Conservation (phyloP, 2,329 filamentous ascomycete genomes). For the Phaeosphaeria sp. region DNA sequence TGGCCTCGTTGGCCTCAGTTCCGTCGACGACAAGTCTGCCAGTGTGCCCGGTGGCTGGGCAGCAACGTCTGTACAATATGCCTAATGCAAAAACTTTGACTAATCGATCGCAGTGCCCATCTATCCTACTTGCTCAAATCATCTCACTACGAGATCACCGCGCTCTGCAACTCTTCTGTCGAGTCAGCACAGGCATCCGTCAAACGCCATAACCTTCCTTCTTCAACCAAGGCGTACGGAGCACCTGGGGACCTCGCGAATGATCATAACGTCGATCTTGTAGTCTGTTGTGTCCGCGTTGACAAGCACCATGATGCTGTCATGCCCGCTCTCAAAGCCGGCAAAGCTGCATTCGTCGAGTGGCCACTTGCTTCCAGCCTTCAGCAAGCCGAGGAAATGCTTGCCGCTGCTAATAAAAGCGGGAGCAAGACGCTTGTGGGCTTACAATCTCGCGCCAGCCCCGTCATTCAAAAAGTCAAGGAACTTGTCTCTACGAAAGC, state of each 20-base stretch:
- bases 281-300: conserved; percentile 52
- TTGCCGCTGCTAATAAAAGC: conserved; percentile 45
- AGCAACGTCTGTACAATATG: conserved; percentile 2
- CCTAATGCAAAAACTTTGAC: background rate
- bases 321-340: conserved; percentile 52
- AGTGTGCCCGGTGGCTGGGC: conserved; percentile 30
- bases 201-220: conserved; percentile 45
- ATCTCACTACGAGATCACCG: conserved; percentile 53
- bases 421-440: conserved; percentile 54
- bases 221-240: conserved; percentile 53
- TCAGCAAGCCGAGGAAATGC: conserved; percentile 51
- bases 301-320: conserved; percentile 50
- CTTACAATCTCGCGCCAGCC: conserved; percentile 51
- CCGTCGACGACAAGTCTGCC: conserved; percentile 5
- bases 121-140: conserved; percentile 43
- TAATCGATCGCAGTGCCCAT: conserved; percentile 35
- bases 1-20: conserved; percentile 35
- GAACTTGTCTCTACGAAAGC: conserved; percentile 47
- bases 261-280: conserved; percentile 55
- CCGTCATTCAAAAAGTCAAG: conserved; percentile 48
- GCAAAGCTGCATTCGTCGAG: conserved; percentile 58
- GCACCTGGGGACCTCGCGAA: conserved; percentile 51
- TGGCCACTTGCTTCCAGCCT: conserved; percentile 54
- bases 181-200: conserved; percentile 52
- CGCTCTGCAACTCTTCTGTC: conserved; percentile 55